These are phyloP conservation scores for Escallonia rubra DNA, from an alignment of 129 eudicot species.

Conservation along the genomic window DNA sequence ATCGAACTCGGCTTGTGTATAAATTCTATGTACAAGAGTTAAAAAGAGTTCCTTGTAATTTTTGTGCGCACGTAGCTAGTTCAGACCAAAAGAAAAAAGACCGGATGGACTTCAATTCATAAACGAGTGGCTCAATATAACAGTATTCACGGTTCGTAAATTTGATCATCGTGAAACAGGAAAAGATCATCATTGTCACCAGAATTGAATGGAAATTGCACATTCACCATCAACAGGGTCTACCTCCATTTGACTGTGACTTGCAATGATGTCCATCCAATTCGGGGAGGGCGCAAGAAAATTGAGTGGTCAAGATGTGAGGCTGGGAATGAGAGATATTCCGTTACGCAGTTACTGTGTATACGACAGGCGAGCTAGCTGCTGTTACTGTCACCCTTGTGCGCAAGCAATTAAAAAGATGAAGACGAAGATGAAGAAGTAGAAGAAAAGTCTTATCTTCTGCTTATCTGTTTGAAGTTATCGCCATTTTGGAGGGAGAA, in stretches of 20 bases:
- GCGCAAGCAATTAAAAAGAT: neutral
- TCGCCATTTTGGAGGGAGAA: constrained; percentile 10
- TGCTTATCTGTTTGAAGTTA: neutral
- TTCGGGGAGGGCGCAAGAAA: neutral
- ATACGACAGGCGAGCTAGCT: neutral
- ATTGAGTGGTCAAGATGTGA: neutral
- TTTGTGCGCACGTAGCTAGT: no score
- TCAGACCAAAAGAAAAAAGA: no score
- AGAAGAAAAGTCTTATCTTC: neutral
- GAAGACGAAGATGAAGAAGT: no score
- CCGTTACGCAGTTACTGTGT: neutral
- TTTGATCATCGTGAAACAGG: no score
- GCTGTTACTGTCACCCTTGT: neutral
- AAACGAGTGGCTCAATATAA: no score
- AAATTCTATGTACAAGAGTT: no score
- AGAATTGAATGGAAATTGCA: neutral
- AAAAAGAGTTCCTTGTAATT: no score
- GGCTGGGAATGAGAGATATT: neutral
- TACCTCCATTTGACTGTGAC: neutral
- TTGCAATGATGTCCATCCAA: neutral
- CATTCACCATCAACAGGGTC: neutral
- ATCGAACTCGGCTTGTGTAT: no score
- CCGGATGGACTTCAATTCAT: no score
- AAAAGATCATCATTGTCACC: no score
- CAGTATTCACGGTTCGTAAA: no score